Evolutionary conservation across 2,329 filamentous ascomycete genomes (phyloP), one percentile per base, ranked within the genome.

Genomic region (Penicillium sp.): DNA sequence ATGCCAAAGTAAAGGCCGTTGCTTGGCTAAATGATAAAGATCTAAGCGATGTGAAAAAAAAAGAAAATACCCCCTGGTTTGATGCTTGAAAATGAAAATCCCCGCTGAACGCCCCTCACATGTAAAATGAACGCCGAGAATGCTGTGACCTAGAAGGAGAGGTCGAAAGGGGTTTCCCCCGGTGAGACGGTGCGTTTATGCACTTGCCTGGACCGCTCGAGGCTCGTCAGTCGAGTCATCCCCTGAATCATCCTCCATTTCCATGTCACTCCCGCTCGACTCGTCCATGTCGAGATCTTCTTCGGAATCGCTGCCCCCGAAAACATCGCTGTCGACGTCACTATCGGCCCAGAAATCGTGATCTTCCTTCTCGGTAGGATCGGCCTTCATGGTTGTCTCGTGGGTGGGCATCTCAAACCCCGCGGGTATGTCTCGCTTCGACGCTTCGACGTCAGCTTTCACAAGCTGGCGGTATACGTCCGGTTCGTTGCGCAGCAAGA

Each of bases 331-430:
- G 62, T 89, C 83, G 63, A 71, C 72, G 55, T 89, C 89, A 45
- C 85, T 86, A 70, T 90, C 88, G 32, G 84, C 85, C 88, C 91
- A 94, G 70, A 95, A 95, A 57, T 90, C 89, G 4, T 75, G 71
- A 62, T 89, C 87, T 63, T 95, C 90, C 66, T 86, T 84, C 62
- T 88, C 85, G 1, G 86, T 85, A 1, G 79, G 79, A 2, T 85
- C 83, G 11, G 80, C 77, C 8, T 42, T 45, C 14, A 83, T 77
- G 63, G 75, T 91, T 27, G 24, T 27, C 74, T 81, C 81, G 49
- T 86, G 83, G 0, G 88, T 91, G 0, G 94, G 94, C 88, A 97
- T 93, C 52, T 84, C 80, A 59, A 92, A 92, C 0, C 83, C 91
- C 0, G 79, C 77, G 0, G 94, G 93, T 2, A 96, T 91, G 67